phyloP scores from a whole-genome alignment of 176 grass and related monocot species.

The Juncus inflexus region DNA sequence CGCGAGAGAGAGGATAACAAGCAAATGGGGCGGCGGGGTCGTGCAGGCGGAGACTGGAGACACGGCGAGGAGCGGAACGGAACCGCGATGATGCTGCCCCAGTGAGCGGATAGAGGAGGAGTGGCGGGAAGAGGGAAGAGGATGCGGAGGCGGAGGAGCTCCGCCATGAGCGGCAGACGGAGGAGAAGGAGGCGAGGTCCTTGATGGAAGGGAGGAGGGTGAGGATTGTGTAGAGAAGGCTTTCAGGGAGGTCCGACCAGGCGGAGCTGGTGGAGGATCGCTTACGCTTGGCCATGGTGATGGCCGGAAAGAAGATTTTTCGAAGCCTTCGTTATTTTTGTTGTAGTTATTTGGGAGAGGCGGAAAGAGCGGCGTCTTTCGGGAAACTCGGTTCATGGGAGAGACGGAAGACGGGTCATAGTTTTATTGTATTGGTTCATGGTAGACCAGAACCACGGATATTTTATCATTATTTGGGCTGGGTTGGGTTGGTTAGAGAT shows the following conservation, averaged over 20 bases:
- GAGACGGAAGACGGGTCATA: too few species aligned
- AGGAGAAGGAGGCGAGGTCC: slow-evolving; percentile 21
- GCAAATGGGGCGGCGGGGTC: slow-evolving; percentile 17
- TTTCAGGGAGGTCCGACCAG: slow-evolving; percentile 16
- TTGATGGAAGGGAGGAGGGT: slow-evolving; percentile 9
- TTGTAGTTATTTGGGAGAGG: background rate
- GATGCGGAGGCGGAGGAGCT: background rate
- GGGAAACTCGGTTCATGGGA: too few species aligned
- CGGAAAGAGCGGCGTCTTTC: too few species aligned
- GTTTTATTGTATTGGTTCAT: too few species aligned
- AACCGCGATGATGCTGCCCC: background rate
- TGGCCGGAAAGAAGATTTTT: background rate
- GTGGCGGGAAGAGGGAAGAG: slow-evolving; percentile 15
- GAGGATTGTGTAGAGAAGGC: slow-evolving; percentile 12
- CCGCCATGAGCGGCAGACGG: slow-evolving; percentile 24
- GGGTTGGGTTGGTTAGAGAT: too few species aligned
- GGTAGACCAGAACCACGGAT: too few species aligned
- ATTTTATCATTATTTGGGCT: too few species aligned
- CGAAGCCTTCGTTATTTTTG: background rate
- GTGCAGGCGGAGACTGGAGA: slow-evolving; percentile 1
- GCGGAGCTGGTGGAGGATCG: background rate
- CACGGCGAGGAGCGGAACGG: background rate
- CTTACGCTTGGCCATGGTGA: background rate
- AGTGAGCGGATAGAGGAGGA: slow-evolving; percentile 5
- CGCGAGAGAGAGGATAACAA: slow-evolving; percentile 1